A percentile compares a stretch with the other conserved stretches of the same genome.
These are phyloP conservation scores for Asterophora lycoperdoides DNA, from an alignment of 768 basidiomycete genomes.

Conservation along the genomic window DNA sequence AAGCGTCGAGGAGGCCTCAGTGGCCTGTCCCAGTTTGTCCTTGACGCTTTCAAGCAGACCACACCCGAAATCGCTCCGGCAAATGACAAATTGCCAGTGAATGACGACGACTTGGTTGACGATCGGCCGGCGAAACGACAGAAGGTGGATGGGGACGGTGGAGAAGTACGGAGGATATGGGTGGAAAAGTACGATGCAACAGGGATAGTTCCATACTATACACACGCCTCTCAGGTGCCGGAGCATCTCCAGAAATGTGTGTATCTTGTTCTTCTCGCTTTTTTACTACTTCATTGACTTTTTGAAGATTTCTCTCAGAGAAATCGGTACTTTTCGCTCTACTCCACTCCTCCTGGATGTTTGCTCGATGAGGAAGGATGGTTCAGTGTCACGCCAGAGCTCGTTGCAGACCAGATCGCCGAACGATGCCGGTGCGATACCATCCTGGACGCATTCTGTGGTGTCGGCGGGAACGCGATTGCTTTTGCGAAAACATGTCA, in stretches of 20 bases:
- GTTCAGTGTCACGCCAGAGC: constrained; percentile 95
- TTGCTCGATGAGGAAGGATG: constrained; percentile 94
- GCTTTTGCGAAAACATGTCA: constrained; percentile 97
- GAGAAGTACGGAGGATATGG: constrained; percentile 19
- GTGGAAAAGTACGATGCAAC: constrained; percentile 59
- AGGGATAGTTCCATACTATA: constrained; percentile 70
- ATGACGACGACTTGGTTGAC: neutral
- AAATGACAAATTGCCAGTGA: neutral
- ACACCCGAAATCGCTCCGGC: neutral
- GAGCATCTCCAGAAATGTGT: constrained; percentile 78
- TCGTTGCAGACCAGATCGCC: constrained; percentile 89
- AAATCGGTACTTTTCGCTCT: constrained; percentile 74
- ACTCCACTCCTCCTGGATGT: constrained; percentile 66
- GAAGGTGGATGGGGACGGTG: constrained; percentile 25
- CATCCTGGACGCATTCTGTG: constrained; percentile 92
- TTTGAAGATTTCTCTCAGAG: constrained; percentile 81
- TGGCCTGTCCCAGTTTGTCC: constrained; percentile 41
- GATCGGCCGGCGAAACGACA: constrained; percentile 33
- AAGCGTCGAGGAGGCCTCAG: constrained; percentile 41
- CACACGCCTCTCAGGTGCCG: constrained; percentile 63
- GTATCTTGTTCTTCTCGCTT: constrained; percentile 19
- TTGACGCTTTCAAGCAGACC: constrained; percentile 31
- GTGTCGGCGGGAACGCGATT: constrained; percentile 96
- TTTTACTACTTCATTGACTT: neutral
- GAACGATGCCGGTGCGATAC: constrained; percentile 84